Percentiles rank a stretch among this genome's conserved stretches.
Conservation (phyloP, 163 green algal genomes). For the Volvox carteri region DNA sequence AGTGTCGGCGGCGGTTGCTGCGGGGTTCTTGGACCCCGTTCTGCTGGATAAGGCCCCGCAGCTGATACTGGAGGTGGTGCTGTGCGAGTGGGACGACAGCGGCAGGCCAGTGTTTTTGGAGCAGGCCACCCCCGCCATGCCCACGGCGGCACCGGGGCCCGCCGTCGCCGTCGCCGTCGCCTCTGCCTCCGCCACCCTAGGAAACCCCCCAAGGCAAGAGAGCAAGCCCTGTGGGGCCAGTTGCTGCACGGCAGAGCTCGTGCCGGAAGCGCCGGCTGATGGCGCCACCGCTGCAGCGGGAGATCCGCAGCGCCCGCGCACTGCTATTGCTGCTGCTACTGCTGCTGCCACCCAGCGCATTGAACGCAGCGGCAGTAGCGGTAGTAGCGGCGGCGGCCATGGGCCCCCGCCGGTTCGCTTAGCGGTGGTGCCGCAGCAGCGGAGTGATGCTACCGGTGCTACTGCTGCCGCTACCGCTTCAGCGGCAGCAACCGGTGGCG, state of each 20-base stretch:
- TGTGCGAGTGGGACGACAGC: background rate
- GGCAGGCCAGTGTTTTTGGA: background rate
- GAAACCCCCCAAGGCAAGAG: background rate
- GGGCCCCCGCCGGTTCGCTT: background rate
- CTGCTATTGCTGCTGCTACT: background rate
- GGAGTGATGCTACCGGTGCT: too few species aligned
- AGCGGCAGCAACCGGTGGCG: background rate
- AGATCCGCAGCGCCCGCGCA: background rate
- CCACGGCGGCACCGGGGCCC: background rate
- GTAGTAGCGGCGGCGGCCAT: background rate
- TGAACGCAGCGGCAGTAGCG: background rate
- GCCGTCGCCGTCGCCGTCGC: background rate
- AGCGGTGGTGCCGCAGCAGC: too few species aligned
- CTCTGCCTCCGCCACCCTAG: background rate
- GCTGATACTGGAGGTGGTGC: conserved; percentile 33
- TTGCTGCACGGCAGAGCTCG: too few species aligned
- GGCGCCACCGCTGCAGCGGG: background rate
- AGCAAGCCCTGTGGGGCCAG: background rate
- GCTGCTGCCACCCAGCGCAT: background rate
- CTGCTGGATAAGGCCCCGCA: conserved; percentile 31
- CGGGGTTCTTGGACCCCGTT: background rate
- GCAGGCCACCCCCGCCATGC: background rate
- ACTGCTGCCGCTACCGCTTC: too few species aligned
- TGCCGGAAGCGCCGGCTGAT: background rate
- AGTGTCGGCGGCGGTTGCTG: background rate